Evolutionary conservation across 257 asterid species (phyloP).

Genomic region (Thymus quinquecostatus): DNA sequence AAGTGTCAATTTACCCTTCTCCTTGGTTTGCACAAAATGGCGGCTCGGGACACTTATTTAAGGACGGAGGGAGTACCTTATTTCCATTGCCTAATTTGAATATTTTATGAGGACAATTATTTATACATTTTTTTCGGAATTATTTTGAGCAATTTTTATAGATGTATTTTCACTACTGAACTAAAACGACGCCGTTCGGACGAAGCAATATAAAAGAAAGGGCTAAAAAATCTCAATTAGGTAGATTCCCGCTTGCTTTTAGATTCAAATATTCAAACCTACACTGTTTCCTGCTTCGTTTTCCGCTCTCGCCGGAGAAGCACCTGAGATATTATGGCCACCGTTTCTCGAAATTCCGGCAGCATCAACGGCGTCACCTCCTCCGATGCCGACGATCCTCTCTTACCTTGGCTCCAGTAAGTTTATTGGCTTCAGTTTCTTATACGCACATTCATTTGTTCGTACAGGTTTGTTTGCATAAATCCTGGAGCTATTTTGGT

Average conservation of each 20-base stretch:
- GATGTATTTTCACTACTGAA: no score
- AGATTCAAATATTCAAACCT: slow-evolving; percentile 33
- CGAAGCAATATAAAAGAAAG: no score
- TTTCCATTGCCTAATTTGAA: no score
- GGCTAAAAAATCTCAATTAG: not conserved
- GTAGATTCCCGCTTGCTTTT: slow-evolving; percentile 34
- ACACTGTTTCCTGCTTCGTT: not conserved
- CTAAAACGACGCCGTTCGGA: no score
- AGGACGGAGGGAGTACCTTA: no score
- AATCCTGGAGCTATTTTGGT: slow-evolving; percentile 23
- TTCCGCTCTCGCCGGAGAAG: slow-evolving; percentile 30
- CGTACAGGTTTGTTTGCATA: slow-evolving; percentile 14
- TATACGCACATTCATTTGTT: not conserved
- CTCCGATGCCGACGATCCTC: slow-evolving; percentile 54
- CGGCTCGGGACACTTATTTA: no score
- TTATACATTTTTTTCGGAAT: no score
- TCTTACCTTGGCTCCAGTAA: slow-evolving; percentile 69
- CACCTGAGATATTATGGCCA: slow-evolving; percentile 45
- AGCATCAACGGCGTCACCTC: slow-evolving; percentile 32
- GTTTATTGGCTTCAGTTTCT: not conserved
- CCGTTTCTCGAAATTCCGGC: slow-evolving; percentile 39
- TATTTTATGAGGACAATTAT: no score
- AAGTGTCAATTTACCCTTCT: no score
- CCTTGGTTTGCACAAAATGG: no score
- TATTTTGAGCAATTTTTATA: no score